Conservation (phyloP, 768 basidiomycete species). For the Rhodotorula graminis region DNA sequence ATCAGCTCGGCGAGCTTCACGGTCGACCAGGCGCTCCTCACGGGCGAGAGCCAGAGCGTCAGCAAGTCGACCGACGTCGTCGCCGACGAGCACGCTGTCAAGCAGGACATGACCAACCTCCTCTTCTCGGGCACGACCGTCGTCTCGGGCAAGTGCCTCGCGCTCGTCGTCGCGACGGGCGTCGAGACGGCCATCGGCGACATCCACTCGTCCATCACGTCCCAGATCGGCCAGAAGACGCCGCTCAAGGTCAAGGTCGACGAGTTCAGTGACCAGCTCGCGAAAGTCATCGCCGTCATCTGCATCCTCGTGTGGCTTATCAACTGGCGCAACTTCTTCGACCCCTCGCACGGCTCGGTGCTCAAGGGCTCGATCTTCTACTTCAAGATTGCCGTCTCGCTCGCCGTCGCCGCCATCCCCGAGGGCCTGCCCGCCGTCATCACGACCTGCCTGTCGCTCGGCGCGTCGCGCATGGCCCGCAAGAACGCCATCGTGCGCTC, state of each 20-base stretch:
- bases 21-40: constrained; percentile 92
- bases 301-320: constrained; percentile 97
- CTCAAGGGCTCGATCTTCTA: constrained; percentile 96
- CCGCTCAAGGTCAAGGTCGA: constrained; percentile 95
- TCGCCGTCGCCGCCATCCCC: constrained; percentile 98
- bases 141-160: constrained; percentile 83
- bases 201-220: constrained; percentile 92
- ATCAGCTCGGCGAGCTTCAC: constrained; percentile 90
- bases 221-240: constrained; percentile 91
- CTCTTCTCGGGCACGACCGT: constrained; percentile 96
- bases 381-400: constrained; percentile 97
- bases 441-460: constrained; percentile 90
- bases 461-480: constrained; percentile 99
- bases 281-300: constrained; percentile 95
- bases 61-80: constrained; percentile 70
- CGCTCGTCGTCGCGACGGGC: constrained; percentile 83
- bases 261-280: constrained; percentile 95
- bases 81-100: constrained; percentile 68
- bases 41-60: constrained; percentile 86
- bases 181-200: constrained; percentile 86
- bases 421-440: constrained; percentile 98
- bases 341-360: constrained; percentile 83
- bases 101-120: constrained; percentile 97
- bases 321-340: constrained; percentile 92
- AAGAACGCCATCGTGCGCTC: constrained; percentile 97